These are phyloP conservation scores for Chaetothyriales sp. DNA, from an alignment of 2,329 filamentous ascomycete genomes.

Conservation along the genomic window DNA sequence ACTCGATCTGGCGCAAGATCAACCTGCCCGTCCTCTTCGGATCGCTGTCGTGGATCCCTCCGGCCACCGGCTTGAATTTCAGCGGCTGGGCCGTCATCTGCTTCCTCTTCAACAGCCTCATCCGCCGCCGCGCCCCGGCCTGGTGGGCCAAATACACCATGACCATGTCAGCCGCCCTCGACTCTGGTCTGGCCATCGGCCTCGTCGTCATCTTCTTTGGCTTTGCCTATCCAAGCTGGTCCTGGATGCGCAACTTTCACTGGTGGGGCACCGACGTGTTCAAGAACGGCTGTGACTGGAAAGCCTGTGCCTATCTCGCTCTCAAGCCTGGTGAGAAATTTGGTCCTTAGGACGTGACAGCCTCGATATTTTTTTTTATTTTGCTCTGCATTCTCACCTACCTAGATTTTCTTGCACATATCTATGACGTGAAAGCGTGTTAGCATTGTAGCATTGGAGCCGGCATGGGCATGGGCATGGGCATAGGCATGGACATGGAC, in stretches of 20 bases:
- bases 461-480: no score
- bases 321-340: constrained; percentile 53
- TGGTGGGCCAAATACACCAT: constrained; percentile 93
- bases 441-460: no score
- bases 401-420: no score
- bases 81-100: constrained; percentile 72
- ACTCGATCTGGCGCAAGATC: constrained; percentile 57
- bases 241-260: constrained; percentile 55
- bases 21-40: constrained; percentile 76
- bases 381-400: neutral
- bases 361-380: neutral
- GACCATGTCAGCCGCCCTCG: constrained; percentile 70
- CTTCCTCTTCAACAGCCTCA: constrained; percentile 67
- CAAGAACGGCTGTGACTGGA: constrained; percentile 74
- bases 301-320: constrained; percentile 57
- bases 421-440: no score
- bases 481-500: no score
- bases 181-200: constrained; percentile 69
- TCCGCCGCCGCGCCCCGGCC: constrained; percentile 52
- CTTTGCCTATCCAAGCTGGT: constrained; percentile 68
- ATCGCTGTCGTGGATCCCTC: constrained; percentile 72
- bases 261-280: constrained; percentile 89
- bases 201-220: constrained; percentile 76
- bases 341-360: constrained; percentile 7
- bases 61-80: constrained; percentile 73